phyloP scores from a whole-genome alignment of 2,329 filamentous ascomycete species.

The Rutstroemia sp. region DNA sequence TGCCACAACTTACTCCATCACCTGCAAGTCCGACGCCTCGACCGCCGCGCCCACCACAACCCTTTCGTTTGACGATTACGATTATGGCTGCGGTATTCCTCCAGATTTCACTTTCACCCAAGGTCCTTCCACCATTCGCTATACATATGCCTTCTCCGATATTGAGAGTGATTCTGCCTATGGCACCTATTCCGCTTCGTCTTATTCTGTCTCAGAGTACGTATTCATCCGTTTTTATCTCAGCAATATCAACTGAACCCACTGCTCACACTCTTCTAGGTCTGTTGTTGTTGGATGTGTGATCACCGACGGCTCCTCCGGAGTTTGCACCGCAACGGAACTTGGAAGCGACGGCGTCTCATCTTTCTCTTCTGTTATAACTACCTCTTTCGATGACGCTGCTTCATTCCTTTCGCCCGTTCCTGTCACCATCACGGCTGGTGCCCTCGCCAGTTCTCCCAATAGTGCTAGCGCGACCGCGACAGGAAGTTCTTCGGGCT shows the following conservation, averaged over 20 bases:
- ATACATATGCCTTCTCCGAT: constrained; percentile 6
- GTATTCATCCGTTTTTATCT: neutral
- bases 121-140: constrained; percentile 20
- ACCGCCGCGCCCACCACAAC: constrained; percentile 15
- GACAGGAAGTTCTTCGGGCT: no score
- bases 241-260: neutral
- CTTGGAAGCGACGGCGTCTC: neutral
- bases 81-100: constrained; percentile 16
- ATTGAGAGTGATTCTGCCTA: neutral
- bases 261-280: neutral
- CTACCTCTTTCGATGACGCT: constrained; percentile 5
- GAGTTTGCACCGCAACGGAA: constrained; percentile 10
- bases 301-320: constrained; percentile 11
- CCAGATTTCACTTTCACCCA: constrained; percentile 19
- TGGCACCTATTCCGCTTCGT: neutral
- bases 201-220: neutral
- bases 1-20: constrained; percentile 9
- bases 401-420: neutral
- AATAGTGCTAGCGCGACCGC: neutral
- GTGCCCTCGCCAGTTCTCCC: constrained; percentile 3
- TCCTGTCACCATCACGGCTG: constrained; percentile 20
- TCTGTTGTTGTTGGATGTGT: constrained; percentile 13
- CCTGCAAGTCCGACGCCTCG: neutral
- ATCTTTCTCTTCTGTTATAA: neutral
- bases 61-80: neutral